Base-by-base conservation (phyloP, 805 yeast species). In the Saccharomycopsis amapae region DNA sequence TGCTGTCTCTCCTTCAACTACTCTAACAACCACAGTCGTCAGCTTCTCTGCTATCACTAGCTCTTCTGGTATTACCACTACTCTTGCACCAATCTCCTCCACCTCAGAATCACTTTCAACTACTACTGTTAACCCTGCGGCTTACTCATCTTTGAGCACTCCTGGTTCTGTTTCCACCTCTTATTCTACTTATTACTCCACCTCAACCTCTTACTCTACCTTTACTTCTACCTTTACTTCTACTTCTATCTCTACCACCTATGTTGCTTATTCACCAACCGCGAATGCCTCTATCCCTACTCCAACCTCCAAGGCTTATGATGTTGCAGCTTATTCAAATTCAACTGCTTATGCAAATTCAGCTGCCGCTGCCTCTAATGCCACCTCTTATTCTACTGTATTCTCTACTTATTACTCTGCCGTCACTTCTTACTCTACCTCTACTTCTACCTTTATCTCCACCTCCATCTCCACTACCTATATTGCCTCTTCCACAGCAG, bases 1-100 rank as follows among this genome's bases (percentile, higher is more conserved):
- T n/a, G n/a, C n/a, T n/a, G 12, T 37, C 19, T 17, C 34, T 43
- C 10, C 43, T 19, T 15, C 33, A 13, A 22, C 47, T 18, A 25
- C 40, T 15, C 24, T 38, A 17, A 37, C 48, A 20, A 31, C 51
- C 18, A 40, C 42, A 7, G 30, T 45, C 22, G 15, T 31, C n/a
- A 39, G 42, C 22, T 25, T 28, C 18, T 38, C 49, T 39, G 30
- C 48, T n/a, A 9, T 42, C 26, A 26, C 48, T 9, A 24, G 37
- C 17, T 30, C 49, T 20, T 19, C 42, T 5, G 25, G 46, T n/a
- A n/a, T n/a, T n/a, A n/a, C n/a, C n/a, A n/a, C n/a, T n/a, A 19
- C 36, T 4, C 9, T 42, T 6, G 23, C 38, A 28, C 26, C 42
- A 20, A 30, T 42, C 2, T 36, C 30, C 18, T 37, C 40, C 15